A percentile compares a stretch with the other conserved stretches of the same genome.
phyloP scores from a whole-genome alignment of 768 basidiomycete genomes.

The Lactarius tabidus region DNA sequence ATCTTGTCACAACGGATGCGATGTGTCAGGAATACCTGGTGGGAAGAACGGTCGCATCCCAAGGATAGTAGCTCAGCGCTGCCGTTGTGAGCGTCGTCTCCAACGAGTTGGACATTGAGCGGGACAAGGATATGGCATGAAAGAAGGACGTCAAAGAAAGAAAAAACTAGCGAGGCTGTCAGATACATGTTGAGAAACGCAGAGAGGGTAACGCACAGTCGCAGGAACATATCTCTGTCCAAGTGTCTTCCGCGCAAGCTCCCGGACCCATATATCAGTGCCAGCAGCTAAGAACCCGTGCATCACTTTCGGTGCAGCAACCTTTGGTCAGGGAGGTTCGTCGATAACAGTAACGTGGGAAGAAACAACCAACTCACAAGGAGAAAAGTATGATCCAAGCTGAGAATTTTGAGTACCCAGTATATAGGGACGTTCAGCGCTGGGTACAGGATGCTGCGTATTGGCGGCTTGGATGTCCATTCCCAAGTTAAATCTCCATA shows the following conservation, averaged over 20 bases:
- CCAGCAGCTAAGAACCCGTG: conserved; percentile 73
- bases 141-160: conserved; percentile 86
- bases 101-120: conserved; percentile 89
- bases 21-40: conserved; percentile 25
- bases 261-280: conserved; percentile 72
- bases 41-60: conserved; percentile 37
- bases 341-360: background rate
- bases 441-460: conserved; percentile 81
- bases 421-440: conserved; percentile 76
- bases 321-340: conserved; percentile 39
- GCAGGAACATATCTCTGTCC: conserved; percentile 54
- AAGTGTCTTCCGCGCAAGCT: conserved; percentile 53
- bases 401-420: conserved; percentile 55
- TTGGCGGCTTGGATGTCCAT: conserved; percentile 68
- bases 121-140: conserved; percentile 75
- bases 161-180: conserved; percentile 49
- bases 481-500: conserved; percentile 96
- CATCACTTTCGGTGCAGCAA: conserved; percentile 67
- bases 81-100: conserved; percentile 82
- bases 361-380: conserved; percentile 52
- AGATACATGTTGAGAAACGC: background rate
- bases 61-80: conserved; percentile 77
- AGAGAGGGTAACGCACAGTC: conserved; percentile 53
- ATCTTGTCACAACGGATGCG: background rate
- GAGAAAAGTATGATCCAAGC: conserved; percentile 50